Evolutionary conservation across 2,329 filamentous ascomycete genomes (phyloP).

Genomic region (Talaromyces marneffei): DNA sequence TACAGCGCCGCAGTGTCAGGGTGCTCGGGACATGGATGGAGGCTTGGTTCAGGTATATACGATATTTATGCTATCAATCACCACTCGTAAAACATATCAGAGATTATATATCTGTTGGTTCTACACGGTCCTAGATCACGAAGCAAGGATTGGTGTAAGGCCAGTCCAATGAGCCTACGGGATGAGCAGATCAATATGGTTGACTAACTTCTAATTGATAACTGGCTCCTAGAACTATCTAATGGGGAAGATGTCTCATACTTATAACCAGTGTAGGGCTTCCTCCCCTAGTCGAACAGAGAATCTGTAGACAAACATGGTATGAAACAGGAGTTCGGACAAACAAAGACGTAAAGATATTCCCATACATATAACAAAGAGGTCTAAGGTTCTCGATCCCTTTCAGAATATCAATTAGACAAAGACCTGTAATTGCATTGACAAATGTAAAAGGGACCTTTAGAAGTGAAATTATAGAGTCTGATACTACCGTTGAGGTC

Average conservation of each 20-base stretch:
- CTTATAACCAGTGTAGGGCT: not conserved
- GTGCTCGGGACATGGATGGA: not conserved
- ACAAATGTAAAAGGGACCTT: too few species aligned
- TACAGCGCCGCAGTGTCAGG: not conserved
- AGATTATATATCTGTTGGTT: not conserved
- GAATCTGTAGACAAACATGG: too few species aligned
- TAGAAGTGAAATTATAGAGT: too few species aligned
- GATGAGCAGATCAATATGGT: constrained; percentile 1
- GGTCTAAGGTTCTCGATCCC: too few species aligned
- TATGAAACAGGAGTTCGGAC: too few species aligned
- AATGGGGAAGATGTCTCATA: not conserved
- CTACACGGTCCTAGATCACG: not conserved
- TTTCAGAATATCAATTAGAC: too few species aligned
- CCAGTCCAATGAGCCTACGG: not conserved
- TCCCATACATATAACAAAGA: too few species aligned
- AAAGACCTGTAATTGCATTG: too few species aligned
- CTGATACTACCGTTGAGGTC: too few species aligned
- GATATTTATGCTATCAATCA: not conserved
- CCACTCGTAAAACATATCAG: not conserved
- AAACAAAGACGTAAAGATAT: too few species aligned
- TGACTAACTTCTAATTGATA: not conserved
- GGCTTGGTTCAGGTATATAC: not conserved
- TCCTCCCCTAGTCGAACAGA: not conserved
- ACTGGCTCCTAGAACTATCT: not conserved
- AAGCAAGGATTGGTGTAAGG: constrained; percentile 1